Evolutionary conservation across 768 basidiomycete genomes (phyloP), one percentile per base, ranked within the genome.

Genomic region (Trametes maxima): DNA sequence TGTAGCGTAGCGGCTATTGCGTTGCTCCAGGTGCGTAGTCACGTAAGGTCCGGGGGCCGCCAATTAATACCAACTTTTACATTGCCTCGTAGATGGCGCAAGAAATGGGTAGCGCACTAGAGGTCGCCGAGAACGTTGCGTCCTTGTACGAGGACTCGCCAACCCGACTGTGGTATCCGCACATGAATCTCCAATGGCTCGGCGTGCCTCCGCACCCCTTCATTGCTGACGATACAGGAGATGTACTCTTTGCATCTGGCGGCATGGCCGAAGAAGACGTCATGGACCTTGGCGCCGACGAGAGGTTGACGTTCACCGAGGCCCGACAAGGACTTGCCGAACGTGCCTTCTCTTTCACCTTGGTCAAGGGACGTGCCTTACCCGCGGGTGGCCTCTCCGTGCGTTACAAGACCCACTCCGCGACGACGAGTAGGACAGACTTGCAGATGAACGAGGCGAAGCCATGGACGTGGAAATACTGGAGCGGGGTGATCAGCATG

Each of bases 1-100:
- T 65, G 75, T 37, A 78, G 76, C 60, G 70, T 78, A 16, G 77
- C 78, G 47, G 73, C 78, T 65, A 77, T 79, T 28, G 79, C 79
- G 2, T 62, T 80, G 25, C 66, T 81, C n/a, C 79, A 82, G 75
- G 80, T 80, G 59, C 43, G 69, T 43, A 19, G 40, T 19, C 21
- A 14, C 33, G 33, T 33, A n/a, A n/a, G n/a, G n/a, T 33, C 39
- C 13, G 42, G 19, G 45, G 17, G n/a, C 16, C 25, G 22, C 12
- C 49, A 1, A 58, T 16, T 17, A 28, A 16, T 14, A 59, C 35
- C 13, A 35, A 35, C 21, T 52, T 58, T 28, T 11, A 22, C 28
- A 22, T 33, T 33, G 28, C 8, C 8, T 33, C 12, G 13, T 53
- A 82, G 80, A 80, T 80, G 77, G 78, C 78, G 0, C 74, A 78